These are phyloP conservation scores for Aeminium ludgeri DNA, from an alignment of 495 filamentous ascomycete genomes.

Conservation along the genomic window DNA sequence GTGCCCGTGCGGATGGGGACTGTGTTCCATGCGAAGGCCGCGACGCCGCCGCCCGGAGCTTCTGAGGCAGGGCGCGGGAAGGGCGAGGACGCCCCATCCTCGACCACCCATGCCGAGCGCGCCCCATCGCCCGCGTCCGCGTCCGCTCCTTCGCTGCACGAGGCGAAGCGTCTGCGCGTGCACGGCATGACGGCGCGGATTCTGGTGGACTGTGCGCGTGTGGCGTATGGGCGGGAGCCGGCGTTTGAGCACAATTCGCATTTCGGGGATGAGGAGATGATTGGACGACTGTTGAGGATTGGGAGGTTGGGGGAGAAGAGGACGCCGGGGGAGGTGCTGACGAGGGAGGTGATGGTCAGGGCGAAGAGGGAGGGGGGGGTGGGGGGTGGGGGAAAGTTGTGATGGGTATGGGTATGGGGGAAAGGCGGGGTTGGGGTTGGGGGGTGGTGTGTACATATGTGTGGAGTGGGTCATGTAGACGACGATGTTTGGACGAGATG, in stretches of 20 bases:
- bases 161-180: slow-evolving; percentile 26
- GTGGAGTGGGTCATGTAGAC: too few species aligned
- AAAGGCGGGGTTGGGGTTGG: too few species aligned
- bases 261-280: slow-evolving; percentile 66
- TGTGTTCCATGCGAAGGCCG: slow-evolving; percentile 37
- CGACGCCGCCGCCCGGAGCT: neutral
- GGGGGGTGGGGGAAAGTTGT: slow-evolving; percentile 24
- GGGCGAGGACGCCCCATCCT: too few species aligned
- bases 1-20: slow-evolving; percentile 49
- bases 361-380: slow-evolving; percentile 35
- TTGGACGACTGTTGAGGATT: slow-evolving; percentile 40
- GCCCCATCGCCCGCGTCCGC: too few species aligned
- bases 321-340: slow-evolving; percentile 35
- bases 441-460: too few species aligned
- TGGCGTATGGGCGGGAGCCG: slow-evolving; percentile 66
- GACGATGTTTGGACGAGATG: too few species aligned
- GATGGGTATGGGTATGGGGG: too few species aligned
- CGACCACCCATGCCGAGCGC: too few species aligned
- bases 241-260: slow-evolving; percentile 71
- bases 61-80: too few species aligned
- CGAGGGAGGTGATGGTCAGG: slow-evolving; percentile 40
- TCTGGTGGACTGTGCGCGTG: slow-evolving; percentile 64
- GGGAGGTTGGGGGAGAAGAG: slow-evolving; percentile 44
- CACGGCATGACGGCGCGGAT: slow-evolving; percentile 89
- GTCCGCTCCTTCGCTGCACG: too few species aligned